phyloP scores from a whole-genome alignment of 495 filamentous ascomycete genomes.

The Cetradonia linearis region DNA sequence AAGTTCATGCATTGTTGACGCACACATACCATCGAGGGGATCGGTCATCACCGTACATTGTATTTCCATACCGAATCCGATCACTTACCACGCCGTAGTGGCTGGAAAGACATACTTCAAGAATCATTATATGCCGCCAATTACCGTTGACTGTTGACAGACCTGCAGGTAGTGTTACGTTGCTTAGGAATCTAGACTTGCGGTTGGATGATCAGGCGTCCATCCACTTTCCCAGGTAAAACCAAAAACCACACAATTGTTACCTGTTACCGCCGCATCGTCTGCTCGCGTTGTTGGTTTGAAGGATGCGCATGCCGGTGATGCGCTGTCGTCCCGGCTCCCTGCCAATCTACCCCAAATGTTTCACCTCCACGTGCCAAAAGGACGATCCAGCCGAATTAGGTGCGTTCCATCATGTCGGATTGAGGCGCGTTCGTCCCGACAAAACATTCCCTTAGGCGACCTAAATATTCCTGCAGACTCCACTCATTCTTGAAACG shows the following conservation, averaged over 20 bases:
- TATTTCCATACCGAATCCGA: background rate
- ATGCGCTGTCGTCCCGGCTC: background rate
- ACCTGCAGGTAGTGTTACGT: background rate
- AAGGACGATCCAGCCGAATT: constrained; percentile 6
- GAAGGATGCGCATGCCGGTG: constrained; percentile 9
- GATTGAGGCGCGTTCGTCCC: constrained; percentile 8
- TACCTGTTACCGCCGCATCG: background rate
- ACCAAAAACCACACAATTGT: background rate
- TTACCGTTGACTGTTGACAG: background rate
- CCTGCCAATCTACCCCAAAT: background rate
- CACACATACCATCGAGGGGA: background rate
- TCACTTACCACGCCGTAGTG: background rate
- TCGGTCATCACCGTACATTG: constrained; percentile 10
- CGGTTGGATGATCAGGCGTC: background rate
- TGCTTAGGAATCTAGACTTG: background rate
- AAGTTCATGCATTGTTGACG: constrained; percentile 6
- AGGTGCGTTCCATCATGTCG: constrained; percentile 3
- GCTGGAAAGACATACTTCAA: background rate
- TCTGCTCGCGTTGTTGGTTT: background rate
- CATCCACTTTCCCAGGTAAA: background rate
- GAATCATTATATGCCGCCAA: constrained; percentile 2
- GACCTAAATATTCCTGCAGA: constrained; percentile 4
- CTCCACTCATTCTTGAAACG: constrained; percentile 10
- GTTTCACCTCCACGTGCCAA: constrained; percentile 18
- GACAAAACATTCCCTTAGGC: background rate